phyloP scores from a whole-genome alignment of 148 eudicot genomes.

The Gaultheria prostrata region DNA sequence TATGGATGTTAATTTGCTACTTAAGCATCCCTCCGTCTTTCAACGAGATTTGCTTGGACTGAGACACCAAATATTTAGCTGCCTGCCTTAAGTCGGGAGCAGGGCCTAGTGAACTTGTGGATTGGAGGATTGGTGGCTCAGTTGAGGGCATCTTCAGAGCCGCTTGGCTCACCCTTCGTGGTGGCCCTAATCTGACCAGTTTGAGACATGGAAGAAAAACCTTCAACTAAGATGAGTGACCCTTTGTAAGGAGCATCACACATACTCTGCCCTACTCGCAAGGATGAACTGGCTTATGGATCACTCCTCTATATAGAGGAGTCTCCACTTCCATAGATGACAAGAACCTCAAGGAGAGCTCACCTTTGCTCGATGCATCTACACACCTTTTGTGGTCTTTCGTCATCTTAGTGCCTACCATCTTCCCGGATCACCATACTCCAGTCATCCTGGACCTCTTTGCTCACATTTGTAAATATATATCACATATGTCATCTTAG shows the following conservation, averaged over 20 bases:
- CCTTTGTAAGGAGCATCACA: not conserved
- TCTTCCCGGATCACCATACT: too few relatives aligned
- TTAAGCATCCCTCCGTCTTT: not conserved
- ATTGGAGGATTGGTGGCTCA: not conserved
- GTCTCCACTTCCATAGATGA: not conserved
- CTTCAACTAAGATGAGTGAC: not conserved
- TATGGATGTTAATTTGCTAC: not conserved
- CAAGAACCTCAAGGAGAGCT: not conserved
- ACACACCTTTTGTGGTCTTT: not conserved
- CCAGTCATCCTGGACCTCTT: not conserved
- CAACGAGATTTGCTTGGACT: not conserved
- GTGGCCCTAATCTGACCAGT: not conserved
- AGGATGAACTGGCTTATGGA: not conserved
- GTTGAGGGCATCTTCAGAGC: not conserved
- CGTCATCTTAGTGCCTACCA: not conserved
- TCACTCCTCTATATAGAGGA: not conserved
- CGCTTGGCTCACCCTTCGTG: not conserved
- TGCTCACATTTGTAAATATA: not conserved
- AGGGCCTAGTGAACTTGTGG: not conserved
- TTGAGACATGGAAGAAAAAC: not conserved
- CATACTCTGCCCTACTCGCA: not conserved
- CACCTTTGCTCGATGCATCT: not conserved
- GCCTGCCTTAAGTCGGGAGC: not conserved
- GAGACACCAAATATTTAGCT: not conserved
- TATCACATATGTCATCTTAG: not conserved